These are phyloP conservation scores for Piper longum DNA, from an alignment of 164 flowering plant genomes.

Conservation along the genomic window DNA sequence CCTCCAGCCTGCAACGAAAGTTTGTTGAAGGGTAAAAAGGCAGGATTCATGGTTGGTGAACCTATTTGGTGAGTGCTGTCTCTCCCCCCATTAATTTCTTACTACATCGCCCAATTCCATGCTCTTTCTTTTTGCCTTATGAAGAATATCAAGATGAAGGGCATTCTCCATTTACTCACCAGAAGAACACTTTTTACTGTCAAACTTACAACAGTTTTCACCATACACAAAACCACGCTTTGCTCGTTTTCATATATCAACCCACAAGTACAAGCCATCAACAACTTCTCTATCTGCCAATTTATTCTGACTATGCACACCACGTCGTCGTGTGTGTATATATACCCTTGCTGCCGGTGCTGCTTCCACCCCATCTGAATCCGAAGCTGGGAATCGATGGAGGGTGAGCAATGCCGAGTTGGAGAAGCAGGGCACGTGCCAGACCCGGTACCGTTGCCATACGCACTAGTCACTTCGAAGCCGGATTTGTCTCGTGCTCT, in stretches of 20 bases:
- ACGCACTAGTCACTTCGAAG: too few relatives aligned
- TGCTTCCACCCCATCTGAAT: background rate
- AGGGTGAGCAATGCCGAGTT: constrained; percentile 5
- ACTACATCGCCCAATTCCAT: too few relatives aligned
- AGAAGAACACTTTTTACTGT: background rate
- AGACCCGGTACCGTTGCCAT: background rate
- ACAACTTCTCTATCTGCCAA: background rate
- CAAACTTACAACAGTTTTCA: constrained; percentile 5
- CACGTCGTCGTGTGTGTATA: background rate
- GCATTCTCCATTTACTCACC: too few relatives aligned
- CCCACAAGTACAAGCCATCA: background rate
- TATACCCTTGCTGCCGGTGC: background rate
- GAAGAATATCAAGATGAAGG: too few relatives aligned
- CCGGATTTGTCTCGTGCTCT: constrained; percentile 29
- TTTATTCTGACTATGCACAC: background rate
- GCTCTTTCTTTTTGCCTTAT: too few relatives aligned
- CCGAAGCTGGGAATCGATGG: background rate
- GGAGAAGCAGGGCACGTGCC: constrained; percentile 14
- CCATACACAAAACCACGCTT: background rate
- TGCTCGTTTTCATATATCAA: background rate
- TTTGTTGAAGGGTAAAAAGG: too few relatives aligned
- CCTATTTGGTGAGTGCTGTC: too few relatives aligned
- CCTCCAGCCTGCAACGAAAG: too few relatives aligned
- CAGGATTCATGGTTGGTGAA: too few relatives aligned
- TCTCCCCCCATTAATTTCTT: too few relatives aligned